Percentiles rank a stretch among this genome's conserved stretches.
These are phyloP conservation scores for Macrophomina phaseolina DNA, from an alignment of 2,329 filamentous ascomycete species.

Conservation along the genomic window DNA sequence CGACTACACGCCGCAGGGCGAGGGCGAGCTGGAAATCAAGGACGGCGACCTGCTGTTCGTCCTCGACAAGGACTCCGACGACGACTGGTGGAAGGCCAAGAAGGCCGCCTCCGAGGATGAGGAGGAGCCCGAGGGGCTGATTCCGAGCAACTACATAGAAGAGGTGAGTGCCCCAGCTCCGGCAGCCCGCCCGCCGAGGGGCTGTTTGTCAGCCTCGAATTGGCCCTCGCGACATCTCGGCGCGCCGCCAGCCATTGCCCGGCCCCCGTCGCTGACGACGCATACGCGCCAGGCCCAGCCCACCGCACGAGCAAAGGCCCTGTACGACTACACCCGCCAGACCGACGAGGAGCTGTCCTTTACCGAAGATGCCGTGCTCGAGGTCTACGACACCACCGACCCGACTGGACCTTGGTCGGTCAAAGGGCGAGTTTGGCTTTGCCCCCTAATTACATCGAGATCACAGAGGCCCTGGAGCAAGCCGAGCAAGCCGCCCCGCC, in stretches of 20 bases:
- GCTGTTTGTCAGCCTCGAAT: not conserved
- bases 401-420: slow-evolving; percentile 95
- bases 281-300: slow-evolving; percentile 63
- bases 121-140: slow-evolving; percentile 86
- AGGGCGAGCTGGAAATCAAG: slow-evolving; percentile 80
- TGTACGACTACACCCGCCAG: slow-evolving; percentile 97
- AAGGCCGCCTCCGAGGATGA: slow-evolving; percentile 78
- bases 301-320: slow-evolving; percentile 76
- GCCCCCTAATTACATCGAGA: slow-evolving; percentile 94
- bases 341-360: slow-evolving; percentile 98
- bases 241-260: slow-evolving; percentile 15
- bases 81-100: slow-evolving; percentile 96
- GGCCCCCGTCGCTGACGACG: slow-evolving; percentile 5
- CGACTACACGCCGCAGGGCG: slow-evolving; percentile 87
- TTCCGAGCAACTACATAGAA: slow-evolving; percentile 95
- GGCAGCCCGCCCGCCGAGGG: slow-evolving; percentile 2
- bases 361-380: slow-evolving; percentile 80
- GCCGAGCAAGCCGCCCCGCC: slow-evolving; percentile 50
- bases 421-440: slow-evolving; percentile 86
- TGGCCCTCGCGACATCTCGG: not conserved
- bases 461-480: slow-evolving; percentile 57
- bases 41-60: slow-evolving; percentile 91
- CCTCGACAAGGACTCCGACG: slow-evolving; percentile 74
- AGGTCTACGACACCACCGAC: slow-evolving; percentile 89
- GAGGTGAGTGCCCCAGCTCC: slow-evolving; percentile 66